A percentile compares a stretch with the other conserved stretches of the same genome.
phyloP scores from a whole-genome alignment of 495 filamentous ascomycete species.

The Penicillium daleae region DNA sequence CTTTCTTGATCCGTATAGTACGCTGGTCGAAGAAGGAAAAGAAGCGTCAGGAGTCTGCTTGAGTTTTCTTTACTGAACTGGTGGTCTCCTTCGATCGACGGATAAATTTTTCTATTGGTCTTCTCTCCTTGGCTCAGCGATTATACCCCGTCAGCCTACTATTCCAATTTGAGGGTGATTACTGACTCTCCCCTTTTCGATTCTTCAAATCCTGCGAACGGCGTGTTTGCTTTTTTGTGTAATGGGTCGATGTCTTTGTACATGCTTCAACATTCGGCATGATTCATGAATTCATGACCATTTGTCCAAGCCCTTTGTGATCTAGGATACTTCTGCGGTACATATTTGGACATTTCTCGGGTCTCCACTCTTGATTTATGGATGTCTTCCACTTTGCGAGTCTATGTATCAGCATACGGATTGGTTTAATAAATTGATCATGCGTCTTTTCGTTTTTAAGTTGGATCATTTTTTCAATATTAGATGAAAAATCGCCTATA shows the following conservation, averaged over 20 bases:
- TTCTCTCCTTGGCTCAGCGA: conserved; percentile 6
- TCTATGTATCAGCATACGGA: conserved; percentile 1
- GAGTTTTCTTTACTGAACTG: conserved; percentile 1
- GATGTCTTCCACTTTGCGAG: neutral
- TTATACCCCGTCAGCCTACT: conserved; percentile 7
- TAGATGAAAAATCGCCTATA: conserved; percentile 7
- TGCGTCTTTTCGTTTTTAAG: neutral
- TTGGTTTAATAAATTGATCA: conserved; percentile 1
- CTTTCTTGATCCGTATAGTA: conserved; percentile 34
- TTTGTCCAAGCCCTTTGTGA: neutral
- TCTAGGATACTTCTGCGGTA: conserved; percentile 4
- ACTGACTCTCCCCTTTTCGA: neutral
- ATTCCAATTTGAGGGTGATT: neutral
- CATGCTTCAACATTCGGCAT: conserved; percentile 6
- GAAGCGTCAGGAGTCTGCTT: conserved; percentile 51
- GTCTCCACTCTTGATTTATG: conserved; percentile 5
- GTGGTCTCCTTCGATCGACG: neutral
- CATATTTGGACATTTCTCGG: conserved; percentile 11
- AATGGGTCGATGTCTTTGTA: neutral
- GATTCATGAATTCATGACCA: conserved; percentile 24
- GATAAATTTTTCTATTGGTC: neutral
- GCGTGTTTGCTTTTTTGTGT: neutral
- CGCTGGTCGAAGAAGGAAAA: conserved; percentile 83
- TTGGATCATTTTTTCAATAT: conserved; percentile 15
- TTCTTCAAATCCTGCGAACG: neutral